phyloP scores from a whole-genome alignment of 805 yeast species.

The Zygoascus flipseniorum region DNA sequence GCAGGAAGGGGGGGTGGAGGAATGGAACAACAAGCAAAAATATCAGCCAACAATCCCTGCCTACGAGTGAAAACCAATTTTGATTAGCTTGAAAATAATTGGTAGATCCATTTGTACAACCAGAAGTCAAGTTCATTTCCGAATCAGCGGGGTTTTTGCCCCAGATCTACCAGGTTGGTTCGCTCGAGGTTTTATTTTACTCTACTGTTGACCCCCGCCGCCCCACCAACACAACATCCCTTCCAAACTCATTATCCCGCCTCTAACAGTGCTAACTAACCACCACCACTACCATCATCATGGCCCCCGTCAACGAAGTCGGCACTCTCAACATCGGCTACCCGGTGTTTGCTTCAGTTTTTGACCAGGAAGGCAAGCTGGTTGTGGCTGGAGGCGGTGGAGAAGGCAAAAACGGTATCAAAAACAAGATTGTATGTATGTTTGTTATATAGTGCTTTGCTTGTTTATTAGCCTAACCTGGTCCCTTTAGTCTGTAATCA shows the following conservation, averaged over 20 bases:
- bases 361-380: conserved; percentile 50
- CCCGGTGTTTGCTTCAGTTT: conserved; percentile 76
- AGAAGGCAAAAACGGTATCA: conserved; percentile 81
- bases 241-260: neutral
- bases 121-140: too few species aligned
- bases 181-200: neutral
- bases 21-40: too few species aligned
- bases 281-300: neutral
- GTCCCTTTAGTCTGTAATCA: neutral
- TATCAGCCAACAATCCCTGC: too few species aligned
- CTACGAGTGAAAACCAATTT: too few species aligned
- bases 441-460: too few species aligned
- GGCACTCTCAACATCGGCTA: conserved; percentile 20
- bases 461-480: too few species aligned
- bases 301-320: neutral
- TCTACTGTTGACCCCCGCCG: neutral
- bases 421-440: conserved; percentile 52
- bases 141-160: too few species aligned
- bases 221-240: neutral
- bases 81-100: too few species aligned
- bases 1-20: too few species aligned
- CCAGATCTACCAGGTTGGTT: too few species aligned
- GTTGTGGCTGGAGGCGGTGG: conserved; percentile 94
- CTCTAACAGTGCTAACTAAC: neutral
- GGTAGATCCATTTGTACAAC: too few species aligned